Evolutionary conservation across 2,329 filamentous ascomycete species (phyloP).

Genomic region (Claviceps maximensis): DNA sequence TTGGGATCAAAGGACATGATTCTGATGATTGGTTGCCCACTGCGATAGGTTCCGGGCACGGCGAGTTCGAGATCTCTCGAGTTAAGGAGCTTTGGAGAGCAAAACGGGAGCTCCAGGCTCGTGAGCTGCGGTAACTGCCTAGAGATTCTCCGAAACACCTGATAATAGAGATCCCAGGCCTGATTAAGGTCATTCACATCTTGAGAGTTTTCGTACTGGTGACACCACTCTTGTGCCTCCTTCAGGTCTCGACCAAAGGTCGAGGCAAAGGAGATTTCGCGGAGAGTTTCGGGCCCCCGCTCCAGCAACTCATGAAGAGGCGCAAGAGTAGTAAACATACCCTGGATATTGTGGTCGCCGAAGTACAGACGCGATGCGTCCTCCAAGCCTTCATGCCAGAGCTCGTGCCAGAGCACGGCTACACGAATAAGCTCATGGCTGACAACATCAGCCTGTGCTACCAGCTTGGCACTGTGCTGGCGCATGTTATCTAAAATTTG

Average conservation of each 20-base stretch:
- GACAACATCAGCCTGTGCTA: conserved; percentile 89
- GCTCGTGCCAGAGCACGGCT: conserved; percentile 94
- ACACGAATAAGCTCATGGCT: conserved; percentile 95
- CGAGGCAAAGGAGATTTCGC: conserved; percentile 94
- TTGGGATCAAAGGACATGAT: conserved; percentile 87
- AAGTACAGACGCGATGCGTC: conserved; percentile 96
- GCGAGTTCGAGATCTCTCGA: conserved; percentile 80
- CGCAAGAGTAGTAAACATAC: conserved; percentile 85
- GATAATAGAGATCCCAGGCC: conserved; percentile 98
- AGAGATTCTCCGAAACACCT: conserved; percentile 91
- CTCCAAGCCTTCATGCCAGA: conserved; percentile 96
- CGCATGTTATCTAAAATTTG: conserved; percentile 98
- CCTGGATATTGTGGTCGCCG: conserved; percentile 91
- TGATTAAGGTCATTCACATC: conserved; percentile 94
- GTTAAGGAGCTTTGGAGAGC: conserved; percentile 82
- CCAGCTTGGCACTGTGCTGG: conserved; percentile 79
- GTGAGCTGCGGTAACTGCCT: conserved; percentile 88
- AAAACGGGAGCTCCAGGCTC: conserved; percentile 87
- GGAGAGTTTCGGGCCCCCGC: conserved; percentile 77
- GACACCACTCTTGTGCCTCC: conserved; percentile 92
- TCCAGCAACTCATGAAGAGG: conserved; percentile 88
- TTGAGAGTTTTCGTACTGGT: conserved; percentile 75
- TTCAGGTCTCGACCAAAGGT: conserved; percentile 91
- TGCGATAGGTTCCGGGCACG: conserved; percentile 89
- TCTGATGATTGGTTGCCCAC: conserved; percentile 60